A percentile compares a stretch with the other conserved stretches of the same genome.
Conservation (phyloP, 768 basidiomycete genomes). For the Auriscalpium microsporum region DNA sequence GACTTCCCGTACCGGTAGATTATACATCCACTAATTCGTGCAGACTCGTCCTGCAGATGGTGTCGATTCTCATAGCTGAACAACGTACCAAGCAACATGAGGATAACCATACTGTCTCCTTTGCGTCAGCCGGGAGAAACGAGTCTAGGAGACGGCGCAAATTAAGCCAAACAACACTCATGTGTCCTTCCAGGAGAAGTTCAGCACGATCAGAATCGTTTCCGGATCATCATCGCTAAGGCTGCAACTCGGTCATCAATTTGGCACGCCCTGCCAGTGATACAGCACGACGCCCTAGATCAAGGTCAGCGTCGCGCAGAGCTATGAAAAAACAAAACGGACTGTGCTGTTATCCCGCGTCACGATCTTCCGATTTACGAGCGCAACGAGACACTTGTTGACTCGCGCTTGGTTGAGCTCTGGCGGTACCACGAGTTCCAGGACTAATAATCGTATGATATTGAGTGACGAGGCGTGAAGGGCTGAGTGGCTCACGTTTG, state of each 20-base stretch:
- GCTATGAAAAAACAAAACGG: neutral
- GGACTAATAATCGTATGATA: slow-evolving; percentile 36
- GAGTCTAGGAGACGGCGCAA: too few species aligned
- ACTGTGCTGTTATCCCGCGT: slow-evolving; percentile 53
- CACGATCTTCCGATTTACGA: slow-evolving; percentile 82
- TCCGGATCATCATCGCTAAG: too few species aligned
- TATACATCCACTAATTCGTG: too few species aligned
- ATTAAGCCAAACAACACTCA: too few species aligned
- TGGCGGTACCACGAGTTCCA: slow-evolving; percentile 68
- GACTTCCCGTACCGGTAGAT: too few species aligned
- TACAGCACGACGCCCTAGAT: slow-evolving; percentile 57
- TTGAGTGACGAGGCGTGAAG: neutral
- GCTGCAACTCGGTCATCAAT: slow-evolving; percentile 1
- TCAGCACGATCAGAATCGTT: too few species aligned
- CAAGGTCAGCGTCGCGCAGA: neutral
- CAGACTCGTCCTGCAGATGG: too few species aligned
- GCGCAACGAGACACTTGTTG: slow-evolving; percentile 87
- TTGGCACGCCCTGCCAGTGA: slow-evolving; percentile 52
- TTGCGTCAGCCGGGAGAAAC: too few species aligned
- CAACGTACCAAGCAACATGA: too few species aligned
- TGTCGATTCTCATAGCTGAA: too few species aligned
- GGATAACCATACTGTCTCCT: too few species aligned
- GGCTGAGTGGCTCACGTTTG: slow-evolving; percentile 38
- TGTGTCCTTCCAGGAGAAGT: too few species aligned
- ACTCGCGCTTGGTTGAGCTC: slow-evolving; percentile 86